Base-by-base conservation (phyloP, 371 early-diverging fungal genomes). In the Apophysomyces elegans region DNA sequence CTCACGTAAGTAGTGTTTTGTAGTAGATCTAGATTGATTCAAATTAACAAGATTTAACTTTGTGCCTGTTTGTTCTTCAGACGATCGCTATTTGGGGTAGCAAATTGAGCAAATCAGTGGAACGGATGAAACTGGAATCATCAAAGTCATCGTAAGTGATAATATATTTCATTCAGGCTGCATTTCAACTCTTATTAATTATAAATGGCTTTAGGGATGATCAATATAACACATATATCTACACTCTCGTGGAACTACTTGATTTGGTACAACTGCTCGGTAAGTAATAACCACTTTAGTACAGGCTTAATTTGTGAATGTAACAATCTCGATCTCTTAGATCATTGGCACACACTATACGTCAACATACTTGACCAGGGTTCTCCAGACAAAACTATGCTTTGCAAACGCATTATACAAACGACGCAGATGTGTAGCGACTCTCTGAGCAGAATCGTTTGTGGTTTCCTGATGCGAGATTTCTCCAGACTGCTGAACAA, bases 381-480 rank as follows among this genome's bases (percentile, higher is more conserved):
- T 26, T 39, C 72, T 26, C 54, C 62, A 14, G 66, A 68, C 32
- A 62, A 66, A 43, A 64, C 54, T 36, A 44, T 47, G 37, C 32
- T 64, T 12, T 63, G 66, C 58, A 58, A 63, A 12, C 65, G 58
- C 12, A 35, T 68, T 12, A 38, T 74, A 45, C 36, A 56, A n/a
- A 68, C 62, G 26, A 50, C 64, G 5, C 37, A 61, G 32, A 39
- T 47, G 35, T 75, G 75, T 56, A 60, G 62, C 13, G 72, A 70
- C 2, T 61, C 69, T 9, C 58, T 80, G 44, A 50, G 66, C 26
- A 57, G 47, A 5, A 58, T 75, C 36, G 64, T 81, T 12, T 74
- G 77, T 66, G 71, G 72, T 12, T 76, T 78, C 64, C 72, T 78
- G 35, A 46, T 81, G 44, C 75, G 74, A 43, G 81, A 81, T 41